A percentile compares a stretch with the other conserved stretches of the same genome.
These are phyloP conservation scores for Atkinsonella hypoxylon DNA, from an alignment of 2,329 filamentous ascomycete species.

Conservation along the genomic window DNA sequence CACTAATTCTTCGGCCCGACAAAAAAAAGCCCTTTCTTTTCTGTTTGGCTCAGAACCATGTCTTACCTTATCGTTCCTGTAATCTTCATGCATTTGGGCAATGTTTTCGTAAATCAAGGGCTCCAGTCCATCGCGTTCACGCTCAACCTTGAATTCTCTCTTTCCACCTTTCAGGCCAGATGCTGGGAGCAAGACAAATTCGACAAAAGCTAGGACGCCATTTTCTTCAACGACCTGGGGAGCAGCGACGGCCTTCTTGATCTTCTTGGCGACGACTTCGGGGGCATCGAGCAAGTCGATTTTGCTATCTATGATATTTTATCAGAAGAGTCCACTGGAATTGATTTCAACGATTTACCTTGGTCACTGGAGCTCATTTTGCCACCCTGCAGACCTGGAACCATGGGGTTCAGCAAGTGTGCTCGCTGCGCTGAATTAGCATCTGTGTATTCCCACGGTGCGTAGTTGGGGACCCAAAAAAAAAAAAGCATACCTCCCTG, in stretches of 20 bases:
- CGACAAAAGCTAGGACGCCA: constrained; percentile 74
- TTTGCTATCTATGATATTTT: constrained; percentile 52
- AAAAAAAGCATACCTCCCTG: constrained; percentile 36
- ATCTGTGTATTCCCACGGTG: background rate
- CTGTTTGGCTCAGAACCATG: background rate
- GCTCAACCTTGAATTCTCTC: constrained; percentile 55
- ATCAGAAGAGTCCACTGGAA: background rate
- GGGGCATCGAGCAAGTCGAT: constrained; percentile 81
- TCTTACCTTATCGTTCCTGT: constrained; percentile 61
- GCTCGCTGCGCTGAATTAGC: constrained; percentile 16
- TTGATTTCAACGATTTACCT: constrained; percentile 27
- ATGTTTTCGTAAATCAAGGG: constrained; percentile 72
- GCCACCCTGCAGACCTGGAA: constrained; percentile 69
- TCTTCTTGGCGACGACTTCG: constrained; percentile 67
- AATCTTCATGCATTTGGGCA: constrained; percentile 66
- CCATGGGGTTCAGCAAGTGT: constrained; percentile 56
- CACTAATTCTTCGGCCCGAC: background rate
- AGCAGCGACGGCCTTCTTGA: constrained; percentile 71
- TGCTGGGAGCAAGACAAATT: constrained; percentile 75
- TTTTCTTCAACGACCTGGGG: constrained; percentile 73
- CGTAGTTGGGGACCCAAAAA: no score
- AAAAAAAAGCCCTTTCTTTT: no score
- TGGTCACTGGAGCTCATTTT: constrained; percentile 77
- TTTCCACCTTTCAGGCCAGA: constrained; percentile 46
- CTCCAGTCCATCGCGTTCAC: constrained; percentile 52